Conservation (phyloP, 257 asterid genomes). For the Solanum bukasovii region DNA sequence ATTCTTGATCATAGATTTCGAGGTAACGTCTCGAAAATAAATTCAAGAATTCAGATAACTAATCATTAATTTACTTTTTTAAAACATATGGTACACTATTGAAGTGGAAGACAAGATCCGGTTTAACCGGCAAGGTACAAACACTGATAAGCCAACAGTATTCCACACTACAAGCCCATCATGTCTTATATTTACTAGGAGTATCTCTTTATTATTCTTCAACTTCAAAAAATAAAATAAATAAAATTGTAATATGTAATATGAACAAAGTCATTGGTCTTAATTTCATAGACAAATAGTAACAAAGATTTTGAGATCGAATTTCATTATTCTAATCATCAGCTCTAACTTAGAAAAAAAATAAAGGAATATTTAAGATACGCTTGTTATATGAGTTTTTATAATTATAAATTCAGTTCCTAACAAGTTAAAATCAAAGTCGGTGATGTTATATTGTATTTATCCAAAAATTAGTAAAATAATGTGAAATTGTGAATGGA, state of each 20-base stretch:
- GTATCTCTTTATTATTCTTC: neutral
- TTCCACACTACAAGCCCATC: neutral
- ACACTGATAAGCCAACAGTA: neutral
- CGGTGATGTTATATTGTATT: neutral
- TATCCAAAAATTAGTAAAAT: neutral
- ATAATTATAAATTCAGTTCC: neutral
- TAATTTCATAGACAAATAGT: neutral
- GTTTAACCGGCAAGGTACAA: conserved; percentile 10
- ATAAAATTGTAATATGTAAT: neutral
- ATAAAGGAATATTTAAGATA: neutral
- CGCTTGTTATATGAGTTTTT: neutral
- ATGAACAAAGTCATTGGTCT: neutral
- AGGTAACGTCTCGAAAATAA: neutral
- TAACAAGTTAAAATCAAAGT: neutral
- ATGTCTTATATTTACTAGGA: neutral
- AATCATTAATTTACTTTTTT: neutral
- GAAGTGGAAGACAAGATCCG: conserved; percentile 28
- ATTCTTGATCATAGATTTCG: neutral
- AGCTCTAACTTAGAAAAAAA: neutral
- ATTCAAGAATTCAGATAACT: neutral
- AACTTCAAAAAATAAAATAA: neutral
- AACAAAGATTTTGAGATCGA: neutral
- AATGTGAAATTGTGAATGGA: neutral
- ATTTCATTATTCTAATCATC: neutral
- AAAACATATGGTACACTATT: neutral